phyloP scores from a whole-genome alignment of 2,329 filamentous ascomycete species.

The Colletotrichum gloeosporioides region DNA sequence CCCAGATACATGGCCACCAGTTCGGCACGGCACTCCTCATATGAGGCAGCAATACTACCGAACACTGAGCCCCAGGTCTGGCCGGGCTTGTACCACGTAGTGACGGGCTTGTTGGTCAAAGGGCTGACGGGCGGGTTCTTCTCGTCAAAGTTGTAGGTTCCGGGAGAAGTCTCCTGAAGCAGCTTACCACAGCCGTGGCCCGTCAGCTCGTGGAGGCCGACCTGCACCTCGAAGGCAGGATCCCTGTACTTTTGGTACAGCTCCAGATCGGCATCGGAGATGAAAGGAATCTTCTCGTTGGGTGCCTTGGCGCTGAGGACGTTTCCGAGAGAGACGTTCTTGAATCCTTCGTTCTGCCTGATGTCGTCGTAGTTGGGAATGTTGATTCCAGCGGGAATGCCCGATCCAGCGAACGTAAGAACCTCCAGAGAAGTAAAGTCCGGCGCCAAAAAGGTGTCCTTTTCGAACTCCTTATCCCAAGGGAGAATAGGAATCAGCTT shows the following conservation, averaged over 20 bases:
- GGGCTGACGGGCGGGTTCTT: slow-evolving; percentile 83
- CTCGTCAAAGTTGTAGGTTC: slow-evolving; percentile 87
- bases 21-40: slow-evolving; percentile 95
- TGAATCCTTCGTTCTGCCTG: slow-evolving; percentile 84
- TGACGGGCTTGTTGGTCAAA: slow-evolving; percentile 76
- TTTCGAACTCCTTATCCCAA: slow-evolving; percentile 89
- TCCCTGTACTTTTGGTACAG: slow-evolving; percentile 86
- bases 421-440: slow-evolving; percentile 97
- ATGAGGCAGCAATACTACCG: slow-evolving; percentile 83
- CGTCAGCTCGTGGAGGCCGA: slow-evolving; percentile 88
- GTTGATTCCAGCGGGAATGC: slow-evolving; percentile 73
- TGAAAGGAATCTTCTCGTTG: slow-evolving; percentile 91
- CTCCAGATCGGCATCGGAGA: slow-evolving; percentile 77
- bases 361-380: slow-evolving; percentile 79
- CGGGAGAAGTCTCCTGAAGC: slow-evolving; percentile 84
- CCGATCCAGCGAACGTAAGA: slow-evolving; percentile 73
- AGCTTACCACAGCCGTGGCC: slow-evolving; percentile 92
- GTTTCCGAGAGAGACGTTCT: slow-evolving; percentile 93
- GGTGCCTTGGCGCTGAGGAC: slow-evolving; percentile 90
- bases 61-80: slow-evolving; percentile 97
- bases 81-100: slow-evolving; percentile 91
- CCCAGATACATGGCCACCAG: slow-evolving; percentile 87
- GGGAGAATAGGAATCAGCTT: slow-evolving; percentile 87
- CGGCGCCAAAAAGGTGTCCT: slow-evolving; percentile 92
- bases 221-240: slow-evolving; percentile 90